Conservation (phyloP, 23 red algal species). For the Cyanidium caldarium region DNA sequence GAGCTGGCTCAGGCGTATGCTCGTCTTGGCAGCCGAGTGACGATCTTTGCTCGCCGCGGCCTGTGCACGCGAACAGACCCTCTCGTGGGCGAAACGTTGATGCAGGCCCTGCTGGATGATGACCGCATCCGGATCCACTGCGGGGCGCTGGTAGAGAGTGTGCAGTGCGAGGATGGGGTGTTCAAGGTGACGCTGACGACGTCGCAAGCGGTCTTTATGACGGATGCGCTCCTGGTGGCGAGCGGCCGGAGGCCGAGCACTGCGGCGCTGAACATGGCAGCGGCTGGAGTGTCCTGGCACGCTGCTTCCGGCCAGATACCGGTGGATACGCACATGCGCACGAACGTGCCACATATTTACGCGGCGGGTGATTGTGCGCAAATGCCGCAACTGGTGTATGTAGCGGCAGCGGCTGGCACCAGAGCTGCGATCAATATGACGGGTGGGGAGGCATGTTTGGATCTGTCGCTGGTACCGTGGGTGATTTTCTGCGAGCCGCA, state of each 20-base stretch:
- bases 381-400: slow-evolving; percentile 23
- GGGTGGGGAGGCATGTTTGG: background rate
- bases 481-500: slow-evolving; percentile 13
- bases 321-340: slow-evolving; percentile 5
- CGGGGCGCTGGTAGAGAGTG: background rate
- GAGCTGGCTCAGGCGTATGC: slow-evolving; percentile 15
- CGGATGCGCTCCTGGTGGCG: slow-evolving; percentile 8
- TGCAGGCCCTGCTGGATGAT: background rate
- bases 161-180: background rate
- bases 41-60: background rate
- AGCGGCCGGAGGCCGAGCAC: slow-evolving; percentile 5
- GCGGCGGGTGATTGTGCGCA: slow-evolving; percentile 19
- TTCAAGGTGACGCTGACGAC: background rate
- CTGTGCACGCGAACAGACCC: slow-evolving; percentile 13
- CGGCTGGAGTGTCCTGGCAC: background rate
- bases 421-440: slow-evolving; percentile 8
- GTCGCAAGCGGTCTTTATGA: background rate
- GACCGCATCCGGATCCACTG: slow-evolving; percentile 1
- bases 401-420: slow-evolving; percentile 16
- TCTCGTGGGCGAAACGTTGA: background rate
- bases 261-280: background rate
- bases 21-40: slow-evolving; percentile 17
- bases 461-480: slow-evolving; percentile 13
- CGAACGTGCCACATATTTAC: slow-evolving; percentile 9
- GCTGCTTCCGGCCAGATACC: background rate